phyloP scores from a whole-genome alignment of 441 rosid species.

The Isatis lusitanica region DNA sequence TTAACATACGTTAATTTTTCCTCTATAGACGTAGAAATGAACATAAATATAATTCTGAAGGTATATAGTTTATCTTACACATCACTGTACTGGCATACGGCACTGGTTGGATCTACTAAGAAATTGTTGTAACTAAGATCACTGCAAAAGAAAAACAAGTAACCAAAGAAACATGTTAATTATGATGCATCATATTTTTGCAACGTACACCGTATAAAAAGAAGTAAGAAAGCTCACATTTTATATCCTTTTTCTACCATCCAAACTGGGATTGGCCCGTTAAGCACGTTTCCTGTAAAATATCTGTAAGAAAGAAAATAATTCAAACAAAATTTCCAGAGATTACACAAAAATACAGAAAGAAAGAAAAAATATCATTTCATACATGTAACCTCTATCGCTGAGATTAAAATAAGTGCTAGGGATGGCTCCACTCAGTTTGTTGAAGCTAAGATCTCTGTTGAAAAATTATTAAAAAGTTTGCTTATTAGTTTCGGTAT shows the following conservation, averaged over 20 bases:
- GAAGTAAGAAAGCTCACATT: constrained; percentile 36
- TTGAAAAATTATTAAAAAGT: neutral
- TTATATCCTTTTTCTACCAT: constrained; percentile 27
- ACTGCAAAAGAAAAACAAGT: constrained; percentile 28
- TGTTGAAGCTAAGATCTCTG: constrained; percentile 70
- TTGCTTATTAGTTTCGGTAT: neutral
- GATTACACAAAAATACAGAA: neutral
- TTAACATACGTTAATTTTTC: no score
- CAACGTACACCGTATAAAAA: neutral
- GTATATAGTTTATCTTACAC: neutral
- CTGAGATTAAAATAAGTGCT: constrained; percentile 11
- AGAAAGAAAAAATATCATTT: neutral
- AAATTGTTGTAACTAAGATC: constrained; percentile 57
- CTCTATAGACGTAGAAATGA: no score
- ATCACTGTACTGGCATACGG: neutral
- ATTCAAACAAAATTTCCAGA: neutral
- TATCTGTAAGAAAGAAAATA: constrained; percentile 36
- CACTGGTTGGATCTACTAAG: neutral
- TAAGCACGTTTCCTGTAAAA: constrained; percentile 51
- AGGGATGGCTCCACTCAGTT: constrained; percentile 49
- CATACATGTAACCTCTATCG: constrained; percentile 36
- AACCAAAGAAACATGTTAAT: neutral
- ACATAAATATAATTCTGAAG: no score
- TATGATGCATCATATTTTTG: neutral
- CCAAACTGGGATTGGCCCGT: constrained; percentile 46